A percentile compares a stretch with the other conserved stretches of the same genome.
Evolutionary conservation across 768 basidiomycete genomes (phyloP).

Genomic region (Podaxis sp.): DNA sequence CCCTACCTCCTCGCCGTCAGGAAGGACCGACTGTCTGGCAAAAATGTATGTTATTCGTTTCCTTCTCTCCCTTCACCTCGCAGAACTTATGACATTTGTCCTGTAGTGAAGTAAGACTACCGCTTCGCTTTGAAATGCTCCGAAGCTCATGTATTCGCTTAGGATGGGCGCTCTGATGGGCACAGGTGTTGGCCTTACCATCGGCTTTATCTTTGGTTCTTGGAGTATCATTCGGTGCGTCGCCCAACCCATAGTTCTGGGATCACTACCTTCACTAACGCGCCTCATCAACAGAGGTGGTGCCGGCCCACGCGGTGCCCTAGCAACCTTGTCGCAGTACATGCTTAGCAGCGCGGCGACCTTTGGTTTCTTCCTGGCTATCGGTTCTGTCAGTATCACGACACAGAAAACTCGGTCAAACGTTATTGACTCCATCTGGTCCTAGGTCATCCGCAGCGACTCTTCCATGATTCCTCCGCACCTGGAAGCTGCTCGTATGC

Average conservation of each 20-base stretch:
- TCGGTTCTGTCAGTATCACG: conserved; percentile 70
- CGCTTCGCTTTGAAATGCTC: background rate
- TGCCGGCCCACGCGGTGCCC: conserved; percentile 84
- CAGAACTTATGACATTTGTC: conserved; percentile 17
- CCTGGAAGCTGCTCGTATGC: conserved; percentile 62
- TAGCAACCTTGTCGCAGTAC: conserved; percentile 94
- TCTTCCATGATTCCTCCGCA: conserved; percentile 54
- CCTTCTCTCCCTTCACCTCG: conserved; percentile 11
- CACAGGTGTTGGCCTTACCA: conserved; percentile 91
- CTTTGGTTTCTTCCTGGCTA: conserved; percentile 95
- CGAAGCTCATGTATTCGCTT: conserved; percentile 10
- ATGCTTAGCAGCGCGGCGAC: conserved; percentile 98
- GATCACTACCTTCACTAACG: background rate
- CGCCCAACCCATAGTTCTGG: background rate
- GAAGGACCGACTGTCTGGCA: conserved; percentile 48
- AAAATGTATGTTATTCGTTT: conserved; percentile 53
- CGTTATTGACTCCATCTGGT: conserved; percentile 15
- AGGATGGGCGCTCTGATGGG: conserved; percentile 95
- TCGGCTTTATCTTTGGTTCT: conserved; percentile 95
- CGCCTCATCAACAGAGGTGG: conserved; percentile 58
- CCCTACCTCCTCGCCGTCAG: conserved; percentile 33
- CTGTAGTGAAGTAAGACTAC: conserved; percentile 57
- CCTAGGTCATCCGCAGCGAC: conserved; percentile 89
- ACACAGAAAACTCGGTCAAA: background rate
- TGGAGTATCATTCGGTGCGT: conserved; percentile 87